Evolutionary conservation across 352 stramenopile species (phyloP), one percentile per base, ranked within the genome.

Genomic region (Globisporangium apiculatum): DNA sequence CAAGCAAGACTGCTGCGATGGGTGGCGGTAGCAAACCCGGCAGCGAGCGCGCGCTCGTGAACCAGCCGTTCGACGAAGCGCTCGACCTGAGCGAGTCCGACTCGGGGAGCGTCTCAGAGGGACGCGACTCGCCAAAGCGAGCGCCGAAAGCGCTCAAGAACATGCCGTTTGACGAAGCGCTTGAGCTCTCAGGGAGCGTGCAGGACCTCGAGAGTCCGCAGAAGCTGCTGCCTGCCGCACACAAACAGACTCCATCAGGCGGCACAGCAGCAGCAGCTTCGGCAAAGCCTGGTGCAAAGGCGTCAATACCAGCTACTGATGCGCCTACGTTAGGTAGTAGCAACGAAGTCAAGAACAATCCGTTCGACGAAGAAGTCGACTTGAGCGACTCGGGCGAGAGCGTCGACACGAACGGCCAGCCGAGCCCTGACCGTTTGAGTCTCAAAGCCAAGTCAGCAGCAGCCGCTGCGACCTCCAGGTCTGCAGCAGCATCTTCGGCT

Each of bases 11-110:
- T 4, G 7, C 15, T 55, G 3, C 60, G 11, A 53, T 49, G 3
- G 61, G 61, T 18, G 46, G 45, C 55, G 24, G 55, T 47, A 36
- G 66, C 50, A 5, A 79, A 75, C 51, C 43, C 49, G 66, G 75
- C 43, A 80, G 66, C 38, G 74, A 87, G 61, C 80, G 78, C 4
- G 67, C 61, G 36, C 62, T 92, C 8, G 67, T 68, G 58, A 94
- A 94, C 52, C 84, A 94, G 70, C 84, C 84, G 10, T 94, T 94
- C 47, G 86, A 96, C 51, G 87, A 94, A 57, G 76, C 83, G 10
- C 60, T 96, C n/a, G 86, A 95, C 51, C 66, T 96, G 53, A 95
- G 85, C 54, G 86, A 94, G 62, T 95, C 85, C 3, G 80, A 91
- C 51, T 64, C 51, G 3, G 73, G 69, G 49, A 84, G 76, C 54